phyloP scores from a whole-genome alignment of 1,284 basidiomycete species.

The Sporisorium sorghi region DNA sequence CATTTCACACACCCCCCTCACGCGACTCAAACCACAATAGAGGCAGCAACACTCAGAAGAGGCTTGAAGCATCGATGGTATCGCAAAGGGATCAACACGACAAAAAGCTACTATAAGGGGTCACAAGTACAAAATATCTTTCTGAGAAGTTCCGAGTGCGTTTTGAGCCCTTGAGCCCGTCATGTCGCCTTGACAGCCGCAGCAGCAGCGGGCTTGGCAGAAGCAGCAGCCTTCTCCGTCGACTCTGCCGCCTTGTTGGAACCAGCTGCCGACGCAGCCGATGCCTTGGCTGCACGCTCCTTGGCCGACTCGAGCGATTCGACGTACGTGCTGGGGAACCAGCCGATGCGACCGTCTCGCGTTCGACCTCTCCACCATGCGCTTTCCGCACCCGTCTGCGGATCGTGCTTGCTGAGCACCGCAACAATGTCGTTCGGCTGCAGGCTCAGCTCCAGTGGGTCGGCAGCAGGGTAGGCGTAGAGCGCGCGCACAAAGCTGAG shows the following conservation, averaged over 20 bases:
- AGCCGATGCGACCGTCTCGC: slow-evolving; percentile 91
- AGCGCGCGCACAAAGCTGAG: slow-evolving; percentile 89
- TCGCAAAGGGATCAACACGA: neutral
- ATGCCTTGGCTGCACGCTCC: slow-evolving; percentile 57
- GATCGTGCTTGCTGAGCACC: slow-evolving; percentile 78
- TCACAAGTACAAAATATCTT: slow-evolving; percentile 16
- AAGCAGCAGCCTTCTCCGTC: slow-evolving; percentile 27
- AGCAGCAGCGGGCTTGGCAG: slow-evolving; percentile 21
- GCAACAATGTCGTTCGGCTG: slow-evolving; percentile 95
- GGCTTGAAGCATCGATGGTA: neutral
- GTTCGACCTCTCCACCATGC: slow-evolving; percentile 98
- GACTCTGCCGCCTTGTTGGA: slow-evolving; percentile 17
- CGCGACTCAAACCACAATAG: no score
- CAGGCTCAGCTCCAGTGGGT: slow-evolving; percentile 81
- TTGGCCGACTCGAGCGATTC: slow-evolving; percentile 67
- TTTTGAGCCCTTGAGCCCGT: neutral
- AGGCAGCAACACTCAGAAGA: no score
- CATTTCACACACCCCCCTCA: neutral
- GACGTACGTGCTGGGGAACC: slow-evolving; percentile 85
- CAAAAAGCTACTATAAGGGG: neutral
- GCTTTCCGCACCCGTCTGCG: slow-evolving; percentile 75
- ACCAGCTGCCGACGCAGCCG: slow-evolving; percentile 7
- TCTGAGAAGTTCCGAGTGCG: neutral
- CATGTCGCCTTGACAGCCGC: slow-evolving; percentile 43
- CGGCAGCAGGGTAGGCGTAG: slow-evolving; percentile 77